phyloP scores from a whole-genome alignment of 1,139 yeast genomes.

The Taphrina sp. region DNA sequence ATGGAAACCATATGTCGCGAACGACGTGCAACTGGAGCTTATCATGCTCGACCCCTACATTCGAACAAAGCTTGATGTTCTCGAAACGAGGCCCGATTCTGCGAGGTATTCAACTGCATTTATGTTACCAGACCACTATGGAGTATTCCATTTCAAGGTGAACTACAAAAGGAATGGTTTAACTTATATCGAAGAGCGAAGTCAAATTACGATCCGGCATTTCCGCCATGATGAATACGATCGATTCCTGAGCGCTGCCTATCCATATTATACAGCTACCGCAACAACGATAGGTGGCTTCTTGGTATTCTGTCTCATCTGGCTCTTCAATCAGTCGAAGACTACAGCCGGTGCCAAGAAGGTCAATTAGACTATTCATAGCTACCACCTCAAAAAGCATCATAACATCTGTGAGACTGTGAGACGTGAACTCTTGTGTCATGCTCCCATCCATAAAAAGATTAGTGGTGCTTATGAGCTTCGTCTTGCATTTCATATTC shows the following conservation, averaged over 20 bases:
- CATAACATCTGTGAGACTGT: no score
- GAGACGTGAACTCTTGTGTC: no score
- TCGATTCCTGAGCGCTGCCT: conserved; percentile 72
- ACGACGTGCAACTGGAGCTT: conserved; percentile 75
- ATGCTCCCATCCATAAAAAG: no score
- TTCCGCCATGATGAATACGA: conserved; percentile 93
- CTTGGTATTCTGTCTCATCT: conserved; percentile 69
- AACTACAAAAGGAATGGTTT: conserved; percentile 81
- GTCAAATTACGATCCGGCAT: conserved; percentile 83
- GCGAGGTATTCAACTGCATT: conserved; percentile 57
- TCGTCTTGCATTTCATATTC: no score
- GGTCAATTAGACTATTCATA: conserved; percentile 4
- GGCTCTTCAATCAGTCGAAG: conserved; percentile 44
- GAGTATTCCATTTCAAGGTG: conserved; percentile 83
- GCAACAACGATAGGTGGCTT: conserved; percentile 69
- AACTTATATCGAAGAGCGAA: conserved; percentile 62
- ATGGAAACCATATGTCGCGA: conserved; percentile 67
- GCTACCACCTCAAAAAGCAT: no score
- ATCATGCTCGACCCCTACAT: conserved; percentile 94
- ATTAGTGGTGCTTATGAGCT: no score
- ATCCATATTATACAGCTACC: conserved; percentile 82
- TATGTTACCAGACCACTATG: conserved; percentile 90
- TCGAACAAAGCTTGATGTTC: conserved; percentile 53
- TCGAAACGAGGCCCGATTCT: conserved; percentile 42
- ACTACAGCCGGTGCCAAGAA: conserved; percentile 9